These are phyloP conservation scores for Quercus parvula DNA, from an alignment of 306 rosid genomes.

Conservation along the genomic window DNA sequence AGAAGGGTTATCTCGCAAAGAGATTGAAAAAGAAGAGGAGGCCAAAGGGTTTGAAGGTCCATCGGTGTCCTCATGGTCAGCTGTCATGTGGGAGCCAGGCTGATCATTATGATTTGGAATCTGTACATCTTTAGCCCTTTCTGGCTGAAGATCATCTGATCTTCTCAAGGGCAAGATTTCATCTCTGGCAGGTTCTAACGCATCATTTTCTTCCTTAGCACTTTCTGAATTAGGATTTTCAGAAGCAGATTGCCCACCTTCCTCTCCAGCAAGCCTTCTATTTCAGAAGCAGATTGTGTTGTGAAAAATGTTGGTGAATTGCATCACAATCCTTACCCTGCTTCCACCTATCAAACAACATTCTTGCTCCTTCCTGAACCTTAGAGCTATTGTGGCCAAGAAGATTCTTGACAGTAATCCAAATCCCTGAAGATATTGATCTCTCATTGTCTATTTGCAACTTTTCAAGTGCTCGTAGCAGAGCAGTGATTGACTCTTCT, in stretches of 20 bases:
- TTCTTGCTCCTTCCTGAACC: conserved; percentile 66
- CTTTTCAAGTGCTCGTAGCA: conserved; percentile 78
- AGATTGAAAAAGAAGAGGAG: conserved; percentile 22
- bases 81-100: conserved; percentile 20
- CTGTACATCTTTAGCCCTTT: conserved; percentile 33
- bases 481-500: conserved; percentile 77
- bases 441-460: conserved; percentile 59
- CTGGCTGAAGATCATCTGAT: conserved; percentile 29
- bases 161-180: conserved; percentile 35
- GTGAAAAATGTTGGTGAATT: conserved; percentile 10
- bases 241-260: conserved; percentile 38
- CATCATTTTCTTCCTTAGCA: conserved; percentile 30
- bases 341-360: conserved; percentile 70
- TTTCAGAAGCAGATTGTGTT: background rate
- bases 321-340: conserved; percentile 43
- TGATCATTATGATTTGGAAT: conserved; percentile 27
- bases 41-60: conserved; percentile 42
- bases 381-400: conserved; percentile 60
- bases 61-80: conserved; percentile 42
- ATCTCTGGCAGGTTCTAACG: conserved; percentile 26
- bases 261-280: conserved; percentile 43
- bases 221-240: conserved; percentile 25
- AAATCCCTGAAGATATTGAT: conserved; percentile 71
- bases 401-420: conserved; percentile 63
- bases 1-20: conserved; percentile 44